These are phyloP conservation scores for Lentinula lateritia DNA, from an alignment of 768 basidiomycete genomes.

Conservation along the genomic window DNA sequence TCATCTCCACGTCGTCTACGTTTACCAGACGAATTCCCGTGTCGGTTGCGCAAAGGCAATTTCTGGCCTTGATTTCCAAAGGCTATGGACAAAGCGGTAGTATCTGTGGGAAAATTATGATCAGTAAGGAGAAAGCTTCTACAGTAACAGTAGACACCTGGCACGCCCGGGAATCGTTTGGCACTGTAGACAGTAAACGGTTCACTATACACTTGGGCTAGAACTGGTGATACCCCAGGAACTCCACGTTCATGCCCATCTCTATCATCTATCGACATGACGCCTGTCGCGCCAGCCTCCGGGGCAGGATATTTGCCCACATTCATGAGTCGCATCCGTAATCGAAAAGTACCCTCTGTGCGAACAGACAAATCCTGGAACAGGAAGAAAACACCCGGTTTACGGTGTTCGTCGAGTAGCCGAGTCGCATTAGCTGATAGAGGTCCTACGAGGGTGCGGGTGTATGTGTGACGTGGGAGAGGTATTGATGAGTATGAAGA, in stretches of 20 bases:
- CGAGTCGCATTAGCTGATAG: slow-evolving; percentile 83
- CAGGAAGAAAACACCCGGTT: slow-evolving; percentile 88
- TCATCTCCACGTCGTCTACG: slow-evolving; percentile 58
- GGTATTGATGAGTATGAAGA: slow-evolving; percentile 21
- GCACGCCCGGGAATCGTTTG: slow-evolving; percentile 92
- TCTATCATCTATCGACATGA: slow-evolving; percentile 40
- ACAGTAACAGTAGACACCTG: slow-evolving; percentile 42
- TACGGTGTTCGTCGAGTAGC: slow-evolving; percentile 78
- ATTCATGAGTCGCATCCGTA: slow-evolving; percentile 85
- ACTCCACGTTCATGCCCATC: neutral
- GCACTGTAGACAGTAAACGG: slow-evolving; percentile 86
- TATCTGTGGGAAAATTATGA: slow-evolving; percentile 42
- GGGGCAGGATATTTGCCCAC: slow-evolving; percentile 79
- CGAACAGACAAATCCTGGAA: slow-evolving; percentile 93
- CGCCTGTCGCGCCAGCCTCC: slow-evolving; percentile 55
- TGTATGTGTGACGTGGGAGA: slow-evolving; percentile 66
- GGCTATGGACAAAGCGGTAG: slow-evolving; percentile 85
- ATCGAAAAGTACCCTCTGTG: slow-evolving; percentile 86
- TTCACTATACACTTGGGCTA: slow-evolving; percentile 81
- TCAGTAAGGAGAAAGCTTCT: slow-evolving; percentile 5
- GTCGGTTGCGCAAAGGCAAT: slow-evolving; percentile 81
- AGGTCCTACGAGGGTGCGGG: slow-evolving; percentile 86
- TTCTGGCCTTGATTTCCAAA: slow-evolving; percentile 90
- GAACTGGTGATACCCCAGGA: slow-evolving; percentile 57
- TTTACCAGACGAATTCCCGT: slow-evolving; percentile 54